A percentile compares a stretch with the other conserved stretches of the same genome.
phyloP scores from a whole-genome alignment of 129 eudicot species.

The Solidago caesia region DNA sequence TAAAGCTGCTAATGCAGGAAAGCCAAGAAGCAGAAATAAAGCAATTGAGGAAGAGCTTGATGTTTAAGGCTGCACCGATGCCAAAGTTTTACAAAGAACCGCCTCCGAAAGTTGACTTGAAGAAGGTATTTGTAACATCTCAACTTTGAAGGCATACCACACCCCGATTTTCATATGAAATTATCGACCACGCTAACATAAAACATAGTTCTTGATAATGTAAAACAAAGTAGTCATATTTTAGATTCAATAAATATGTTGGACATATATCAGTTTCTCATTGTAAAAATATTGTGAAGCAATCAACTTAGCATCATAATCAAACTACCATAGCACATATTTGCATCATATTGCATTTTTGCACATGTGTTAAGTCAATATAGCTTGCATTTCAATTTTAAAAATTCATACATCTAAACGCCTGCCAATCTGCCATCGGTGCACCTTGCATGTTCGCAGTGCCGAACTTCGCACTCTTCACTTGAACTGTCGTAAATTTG shows the following conservation, averaged over 20 bases:
- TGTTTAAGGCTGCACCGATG: constrained; percentile 47
- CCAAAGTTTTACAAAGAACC: constrained; percentile 46
- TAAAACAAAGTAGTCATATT: no score
- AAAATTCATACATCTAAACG: not conserved
- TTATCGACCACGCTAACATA: no score
- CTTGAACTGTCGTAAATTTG: no score
- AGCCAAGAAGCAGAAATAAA: constrained; percentile 85
- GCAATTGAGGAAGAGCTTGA: constrained; percentile 67
- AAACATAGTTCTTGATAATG: no score
- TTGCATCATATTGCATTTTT: constrained; percentile 8
- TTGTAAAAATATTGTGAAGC: not conserved
- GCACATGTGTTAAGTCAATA: not conserved
- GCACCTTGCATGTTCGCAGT: not conserved
- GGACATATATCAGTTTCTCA: not conserved
- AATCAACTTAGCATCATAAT: constrained; percentile 1
- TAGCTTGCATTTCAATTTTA: not conserved
- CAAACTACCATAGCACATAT: not conserved
- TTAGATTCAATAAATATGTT: not conserved
- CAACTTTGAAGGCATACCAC: not conserved
- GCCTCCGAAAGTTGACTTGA: constrained; percentile 41
- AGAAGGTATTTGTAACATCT: constrained; percentile 30
- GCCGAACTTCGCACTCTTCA: no score
- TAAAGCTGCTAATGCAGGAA: constrained; percentile 51
- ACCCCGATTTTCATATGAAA: not conserved
- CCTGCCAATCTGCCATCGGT: not conserved